A percentile compares a stretch with the other conserved stretches of the same genome.
These are phyloP conservation scores for Gnetum montanum DNA, from an alignment of 75 land plant genomes.

Conservation along the genomic window DNA sequence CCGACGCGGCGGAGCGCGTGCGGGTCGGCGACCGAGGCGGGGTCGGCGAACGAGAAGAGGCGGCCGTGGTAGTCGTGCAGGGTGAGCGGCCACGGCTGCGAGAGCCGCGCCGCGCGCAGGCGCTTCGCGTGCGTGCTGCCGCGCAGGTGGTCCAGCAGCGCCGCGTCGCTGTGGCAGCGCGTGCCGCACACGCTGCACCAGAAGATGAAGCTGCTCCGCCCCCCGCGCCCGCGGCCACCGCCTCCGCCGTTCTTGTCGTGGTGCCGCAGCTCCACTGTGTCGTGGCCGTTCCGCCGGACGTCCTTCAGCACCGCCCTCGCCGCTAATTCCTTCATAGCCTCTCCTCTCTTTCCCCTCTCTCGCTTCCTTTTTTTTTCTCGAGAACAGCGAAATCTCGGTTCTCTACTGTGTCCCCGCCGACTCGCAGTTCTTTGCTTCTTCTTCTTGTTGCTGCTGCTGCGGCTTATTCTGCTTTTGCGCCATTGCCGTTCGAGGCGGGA, in stretches of 20 bases:
- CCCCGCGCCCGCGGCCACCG: too few relatives aligned
- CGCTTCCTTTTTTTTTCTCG: too few relatives aligned
- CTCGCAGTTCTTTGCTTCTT: too few relatives aligned
- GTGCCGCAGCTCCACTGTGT: slow-evolving; percentile 62
- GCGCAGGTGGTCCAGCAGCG: slow-evolving; percentile 56
- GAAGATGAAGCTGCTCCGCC: slow-evolving; percentile 56
- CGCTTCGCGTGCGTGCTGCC: slow-evolving; percentile 63
- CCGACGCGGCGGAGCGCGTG: slow-evolving; percentile 23
- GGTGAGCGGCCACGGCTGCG: slow-evolving; percentile 23
- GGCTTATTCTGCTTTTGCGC: too few relatives aligned
- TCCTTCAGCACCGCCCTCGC: slow-evolving; percentile 65
- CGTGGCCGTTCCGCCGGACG: slow-evolving; percentile 56
- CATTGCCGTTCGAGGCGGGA: too few relatives aligned
- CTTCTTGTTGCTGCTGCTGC: too few relatives aligned
- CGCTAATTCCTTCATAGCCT: slow-evolving; percentile 35
- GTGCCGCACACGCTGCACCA: slow-evolving; percentile 75
- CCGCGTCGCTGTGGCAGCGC: slow-evolving; percentile 65
- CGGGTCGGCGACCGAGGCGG: slow-evolving; percentile 43
- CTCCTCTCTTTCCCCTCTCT: background rate
- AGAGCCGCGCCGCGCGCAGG: slow-evolving; percentile 25
- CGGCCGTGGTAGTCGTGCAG: slow-evolving; percentile 22
- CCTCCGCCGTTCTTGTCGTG: too few relatives aligned
- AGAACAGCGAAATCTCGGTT: too few relatives aligned
- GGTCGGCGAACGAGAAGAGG: slow-evolving; percentile 24
- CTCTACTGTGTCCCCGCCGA: too few relatives aligned